Evolutionary conservation across 2,329 filamentous ascomycete genomes (phyloP), one percentile per base, ranked within the genome.

Genomic region (Colletotrichum caudatum): DNA sequence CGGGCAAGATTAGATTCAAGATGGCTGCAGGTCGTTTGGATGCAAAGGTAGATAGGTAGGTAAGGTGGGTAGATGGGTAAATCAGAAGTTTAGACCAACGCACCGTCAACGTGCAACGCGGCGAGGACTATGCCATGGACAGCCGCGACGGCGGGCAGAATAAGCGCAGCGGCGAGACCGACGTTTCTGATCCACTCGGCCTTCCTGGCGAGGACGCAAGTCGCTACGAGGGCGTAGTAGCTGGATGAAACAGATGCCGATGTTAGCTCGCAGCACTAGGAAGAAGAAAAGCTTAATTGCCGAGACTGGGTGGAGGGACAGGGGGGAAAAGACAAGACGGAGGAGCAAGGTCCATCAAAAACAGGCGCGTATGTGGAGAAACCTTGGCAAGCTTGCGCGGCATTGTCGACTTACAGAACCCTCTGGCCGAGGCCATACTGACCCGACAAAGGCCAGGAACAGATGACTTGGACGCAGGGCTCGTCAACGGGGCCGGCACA

Each of bases 121-220:
- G 89, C 86, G 8, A 92, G 83, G 16, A 90, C 87, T 74, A 92
- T 88, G 37, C 83, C 88, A 73, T 93, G 91, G 5, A 92, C 76
- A 9, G 90, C 88, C 41, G 90, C 89, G 6, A 92, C 86, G 12
- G 89, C 88, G 0, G 91, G 90, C 54, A 92, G 83, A 46, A 91
- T 81, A 74, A 91, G 81, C 5, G 87, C 90, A 18, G 88, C 90
- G 8, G 90, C 90, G 46, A 92, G 80, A 77, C 88, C 91, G 14
- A 90, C 88, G 74, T 88, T 88, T 64, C 87, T 84, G 5, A 92
- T 82, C 89, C 89, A 92, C 78, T 89, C 86, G 37, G 81, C 80
- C 74, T 88, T 90, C 60, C 89, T 84, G n/a, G 88, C 89, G 59
- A 92, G 78, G 4, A 92, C 84, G 75, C 90, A 92, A 2, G 89